A percentile compares a stretch with the other conserved stretches of the same genome.
Evolutionary conservation across 1,139 yeast genomes (phyloP).

Genomic region (Pneumocystis oryctolagi): DNA sequence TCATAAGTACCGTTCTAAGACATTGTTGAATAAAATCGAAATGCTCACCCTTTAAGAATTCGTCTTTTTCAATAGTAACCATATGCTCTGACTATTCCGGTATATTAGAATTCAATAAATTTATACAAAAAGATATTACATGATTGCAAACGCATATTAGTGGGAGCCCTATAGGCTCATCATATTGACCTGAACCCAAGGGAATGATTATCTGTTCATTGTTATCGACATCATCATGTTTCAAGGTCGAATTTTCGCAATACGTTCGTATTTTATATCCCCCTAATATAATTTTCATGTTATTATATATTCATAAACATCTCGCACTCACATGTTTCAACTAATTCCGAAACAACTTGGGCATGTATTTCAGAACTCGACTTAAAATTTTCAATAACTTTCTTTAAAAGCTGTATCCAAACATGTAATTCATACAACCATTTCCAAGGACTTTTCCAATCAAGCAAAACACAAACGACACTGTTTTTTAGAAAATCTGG

Average conservation of each 20-base stretch:
- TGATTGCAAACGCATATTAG: slow-evolving; percentile 19
- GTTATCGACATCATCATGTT: background rate
- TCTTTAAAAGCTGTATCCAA: slow-evolving; percentile 8
- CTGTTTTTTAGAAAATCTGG: slow-evolving; percentile 5
- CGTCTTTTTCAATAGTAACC: slow-evolving; percentile 10
- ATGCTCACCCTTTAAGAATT: slow-evolving; percentile 17
- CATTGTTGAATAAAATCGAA: slow-evolving; percentile 40
- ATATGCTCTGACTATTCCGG: slow-evolving; percentile 13
- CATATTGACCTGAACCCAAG: slow-evolving; percentile 24
- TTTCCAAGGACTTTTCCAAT: slow-evolving; percentile 15
- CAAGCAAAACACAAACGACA: slow-evolving; percentile 12
- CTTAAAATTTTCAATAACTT: slow-evolving; percentile 5
- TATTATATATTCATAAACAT: background rate
- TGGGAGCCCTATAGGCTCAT: slow-evolving; percentile 23
- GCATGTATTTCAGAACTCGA: background rate
- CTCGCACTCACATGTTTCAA: background rate
- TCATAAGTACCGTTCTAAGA: slow-evolving; percentile 35
- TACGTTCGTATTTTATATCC: slow-evolving; percentile 4
- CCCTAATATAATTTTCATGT: background rate
- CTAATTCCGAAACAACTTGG: background rate
- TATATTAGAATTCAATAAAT: background rate
- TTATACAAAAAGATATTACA: background rate
- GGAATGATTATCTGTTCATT: slow-evolving; percentile 16
- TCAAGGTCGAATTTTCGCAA: background rate
- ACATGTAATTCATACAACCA: slow-evolving; percentile 13